A percentile compares a stretch with the other conserved stretches of the same genome.
These are phyloP conservation scores for Pelargonium myrrhifolium DNA, from an alignment of 441 rosid species.

Conservation along the genomic window DNA sequence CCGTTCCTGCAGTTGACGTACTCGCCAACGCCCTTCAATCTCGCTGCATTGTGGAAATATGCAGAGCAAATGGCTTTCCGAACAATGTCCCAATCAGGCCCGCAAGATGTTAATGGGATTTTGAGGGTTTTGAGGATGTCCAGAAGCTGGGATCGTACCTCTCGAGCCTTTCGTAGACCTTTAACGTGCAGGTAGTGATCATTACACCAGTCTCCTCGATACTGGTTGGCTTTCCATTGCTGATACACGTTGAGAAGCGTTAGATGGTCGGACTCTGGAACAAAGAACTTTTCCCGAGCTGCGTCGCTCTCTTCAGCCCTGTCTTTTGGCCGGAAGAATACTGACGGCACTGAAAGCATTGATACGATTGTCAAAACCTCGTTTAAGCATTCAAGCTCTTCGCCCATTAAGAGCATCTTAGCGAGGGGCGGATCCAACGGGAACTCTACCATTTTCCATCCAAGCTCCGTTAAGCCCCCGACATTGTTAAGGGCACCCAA, in stretches of 20 bases:
- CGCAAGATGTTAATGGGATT: constrained; percentile 71
- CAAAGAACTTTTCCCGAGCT: constrained; percentile 87
- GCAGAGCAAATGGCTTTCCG: constrained; percentile 91
- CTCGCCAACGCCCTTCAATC: constrained; percentile 86
- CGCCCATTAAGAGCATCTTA: constrained; percentile 97
- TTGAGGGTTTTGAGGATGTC: constrained; percentile 82
- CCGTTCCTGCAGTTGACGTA: constrained; percentile 78
- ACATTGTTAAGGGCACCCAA: constrained; percentile 93
- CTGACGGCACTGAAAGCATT: constrained; percentile 99
- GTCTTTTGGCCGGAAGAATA: constrained; percentile 91
- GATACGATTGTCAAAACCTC: constrained; percentile 96
- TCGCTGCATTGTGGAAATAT: constrained; percentile 86
- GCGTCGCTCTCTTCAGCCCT: constrained; percentile 95
- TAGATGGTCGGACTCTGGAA: constrained; percentile 90
- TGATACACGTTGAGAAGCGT: constrained; percentile 75
- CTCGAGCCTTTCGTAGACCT: constrained; percentile 78
- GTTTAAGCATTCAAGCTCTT: constrained; percentile 60
- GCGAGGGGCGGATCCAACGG: constrained; percentile 96
- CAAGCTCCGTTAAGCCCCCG: constrained; percentile 75
- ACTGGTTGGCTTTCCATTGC: constrained; percentile 93
- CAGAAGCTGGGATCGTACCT: constrained; percentile 89
- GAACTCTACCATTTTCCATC: constrained; percentile 99
- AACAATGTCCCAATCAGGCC: constrained; percentile 68
- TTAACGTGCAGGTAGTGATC: constrained; percentile 84
- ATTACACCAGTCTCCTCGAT: constrained; percentile 92